phyloP scores from a whole-genome alignment of 495 filamentous ascomycete species.

The Penicillium dipodomyicola region DNA sequence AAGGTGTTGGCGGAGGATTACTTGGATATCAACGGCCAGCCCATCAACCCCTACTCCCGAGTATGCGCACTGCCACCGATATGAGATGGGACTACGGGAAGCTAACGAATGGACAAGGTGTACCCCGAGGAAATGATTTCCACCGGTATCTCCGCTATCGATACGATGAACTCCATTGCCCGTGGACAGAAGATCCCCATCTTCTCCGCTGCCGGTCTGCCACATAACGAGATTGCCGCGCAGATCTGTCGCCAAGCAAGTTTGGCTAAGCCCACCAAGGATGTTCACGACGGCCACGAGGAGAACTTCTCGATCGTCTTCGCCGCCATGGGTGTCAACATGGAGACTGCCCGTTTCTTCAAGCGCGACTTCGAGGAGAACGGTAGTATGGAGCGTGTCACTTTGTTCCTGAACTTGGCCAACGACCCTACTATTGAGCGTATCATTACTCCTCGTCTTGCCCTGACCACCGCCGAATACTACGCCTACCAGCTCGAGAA shows the following conservation, averaged over 20 bases:
- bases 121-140: conserved; percentile 99
- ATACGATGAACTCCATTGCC: conserved; percentile 99
- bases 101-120: conserved; percentile 53
- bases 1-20: conserved; percentile 98
- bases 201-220: conserved; percentile 97
- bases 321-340: conserved; percentile 99
- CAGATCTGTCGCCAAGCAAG: conserved; percentile 96
- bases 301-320: conserved; percentile 99
- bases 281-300: conserved; percentile 92
- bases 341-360: conserved; percentile 98
- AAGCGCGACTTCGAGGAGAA: conserved; percentile 99
- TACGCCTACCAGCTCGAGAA: conserved; percentile 99
- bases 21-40: conserved; percentile 97
- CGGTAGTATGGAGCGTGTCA: conserved; percentile 94
- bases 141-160: conserved; percentile 98
- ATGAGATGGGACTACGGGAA: background rate
- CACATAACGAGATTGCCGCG: conserved; percentile 98
- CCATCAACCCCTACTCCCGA: conserved; percentile 97
- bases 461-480: conserved; percentile 98
- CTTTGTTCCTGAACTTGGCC: conserved; percentile 96
- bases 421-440: conserved; percentile 99
- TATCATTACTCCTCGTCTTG: conserved; percentile 99
- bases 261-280: conserved; percentile 89
- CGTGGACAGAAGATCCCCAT: conserved; percentile 99
- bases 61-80: conserved; percentile 46